Conservation (phyloP, 1,139 yeast species). For the Cylindricascospora bacillispora region DNA sequence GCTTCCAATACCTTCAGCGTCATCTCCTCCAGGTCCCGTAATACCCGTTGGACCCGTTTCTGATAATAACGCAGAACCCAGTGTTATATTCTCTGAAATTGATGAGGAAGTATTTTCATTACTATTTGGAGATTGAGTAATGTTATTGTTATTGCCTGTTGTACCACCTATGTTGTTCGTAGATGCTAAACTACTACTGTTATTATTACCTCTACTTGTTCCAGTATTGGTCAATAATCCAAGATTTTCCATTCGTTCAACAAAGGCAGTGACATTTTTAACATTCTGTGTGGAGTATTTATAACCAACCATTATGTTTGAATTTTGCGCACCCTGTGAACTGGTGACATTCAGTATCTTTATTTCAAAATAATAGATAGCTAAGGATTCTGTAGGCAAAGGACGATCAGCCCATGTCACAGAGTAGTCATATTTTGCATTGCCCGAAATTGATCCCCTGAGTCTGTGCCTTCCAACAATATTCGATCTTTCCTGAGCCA, state of each 20-base stretch:
- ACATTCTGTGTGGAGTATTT: too few relatives aligned
- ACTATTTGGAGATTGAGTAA: too few relatives aligned
- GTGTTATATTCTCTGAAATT: too few relatives aligned
- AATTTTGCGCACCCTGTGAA: conserved; percentile 28
- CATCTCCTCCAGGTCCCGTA: not conserved
- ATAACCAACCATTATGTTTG: conserved; percentile 34
- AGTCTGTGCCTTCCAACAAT: conserved; percentile 11
- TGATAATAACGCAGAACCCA: not conserved
- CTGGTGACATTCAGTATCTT: conserved; percentile 27
- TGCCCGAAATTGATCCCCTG: conserved; percentile 11
- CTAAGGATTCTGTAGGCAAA: conserved; percentile 32
- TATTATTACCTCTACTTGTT: too few relatives aligned
- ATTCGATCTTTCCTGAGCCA: conserved; percentile 22
- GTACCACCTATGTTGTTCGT: too few relatives aligned
- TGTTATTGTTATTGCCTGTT: not conserved
- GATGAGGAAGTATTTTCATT: too few relatives aligned
- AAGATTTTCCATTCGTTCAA: too few relatives aligned
- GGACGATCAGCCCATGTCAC: conserved; percentile 33
- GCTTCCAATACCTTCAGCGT: conserved; percentile 4
- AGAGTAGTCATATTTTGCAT: conserved; percentile 24
- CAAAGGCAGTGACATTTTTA: too few relatives aligned
- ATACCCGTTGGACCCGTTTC: not conserved
- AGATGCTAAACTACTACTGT: too few relatives aligned
- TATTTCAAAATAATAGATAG: conserved; percentile 48
- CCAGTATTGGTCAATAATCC: too few relatives aligned